Evolutionary conservation across 2,329 filamentous ascomycete genomes (phyloP), one percentile per base, ranked within the genome.

Genomic region (Chrysoporthe puriensis): DNA sequence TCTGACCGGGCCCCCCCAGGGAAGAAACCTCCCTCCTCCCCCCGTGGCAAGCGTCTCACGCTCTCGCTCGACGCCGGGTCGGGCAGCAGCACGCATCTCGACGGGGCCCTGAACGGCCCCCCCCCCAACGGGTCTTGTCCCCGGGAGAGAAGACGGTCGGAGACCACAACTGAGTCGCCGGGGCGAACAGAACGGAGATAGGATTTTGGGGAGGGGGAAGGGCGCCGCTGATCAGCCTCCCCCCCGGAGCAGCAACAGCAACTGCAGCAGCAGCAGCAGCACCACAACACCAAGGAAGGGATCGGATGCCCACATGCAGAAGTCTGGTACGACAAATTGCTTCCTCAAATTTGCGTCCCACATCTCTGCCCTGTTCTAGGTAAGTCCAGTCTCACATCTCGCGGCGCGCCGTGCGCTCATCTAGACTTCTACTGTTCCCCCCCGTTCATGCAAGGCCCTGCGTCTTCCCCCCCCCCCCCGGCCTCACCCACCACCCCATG

Each of bases 331-430:
- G 54, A 56, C 52, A 64, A 58, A 44, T 44, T 62, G 52, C 62
- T 64, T 14, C 16, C 42, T 54, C 34, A 57, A 44, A 5, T 43
- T 59, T 18, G 13, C 13, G 16, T 64, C 54, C 26, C 61, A 69
- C 58, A 46, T 34, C 18, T 34, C 18, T 63, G 50, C 42, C 42
- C 54, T 32, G 48, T 57, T 42, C 40, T 61, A 46, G 50, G 57
- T 67, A 64, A 59, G 64, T 64, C 34, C 54, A 69, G 13, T 50
- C 44, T 67, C 57, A 61, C 59, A 56, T 67, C 64, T 46, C 60
- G 50, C 52, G 54, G 48, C 44, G 50, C 18, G 26, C 26, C 26
- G 48, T 62, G 60, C 34, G 11, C 48, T 36, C 21, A 48, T 69
- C 57, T 52, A 42, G 42, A 67, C 42, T 40, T 26, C 34, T 26